A percentile compares a stretch with the other conserved stretches of the same genome.
Conservation (phyloP, 306 rosid species). For the Cucumis cinereus region DNA sequence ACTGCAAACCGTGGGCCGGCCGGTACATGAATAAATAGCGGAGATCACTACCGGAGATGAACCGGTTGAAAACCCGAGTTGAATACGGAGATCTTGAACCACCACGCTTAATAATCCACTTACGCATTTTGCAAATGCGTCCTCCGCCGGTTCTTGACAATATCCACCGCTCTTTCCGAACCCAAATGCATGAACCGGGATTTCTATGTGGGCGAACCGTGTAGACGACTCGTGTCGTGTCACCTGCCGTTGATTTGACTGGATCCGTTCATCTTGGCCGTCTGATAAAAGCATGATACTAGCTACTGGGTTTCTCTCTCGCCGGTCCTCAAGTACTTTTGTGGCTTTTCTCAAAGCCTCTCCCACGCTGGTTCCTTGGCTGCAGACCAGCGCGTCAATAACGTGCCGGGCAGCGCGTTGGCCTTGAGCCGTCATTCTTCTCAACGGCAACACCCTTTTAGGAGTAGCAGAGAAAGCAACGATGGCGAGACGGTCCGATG, state of each 20-base stretch:
- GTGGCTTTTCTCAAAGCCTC: slow-evolving; percentile 15
- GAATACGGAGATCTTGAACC: slow-evolving; percentile 23
- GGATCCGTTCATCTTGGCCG: slow-evolving; percentile 12
- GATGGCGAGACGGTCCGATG: slow-evolving; percentile 22
- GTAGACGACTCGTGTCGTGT: neutral
- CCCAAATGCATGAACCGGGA: slow-evolving; percentile 24
- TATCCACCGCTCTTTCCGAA: slow-evolving; percentile 15
- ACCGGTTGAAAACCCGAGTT: slow-evolving; percentile 9
- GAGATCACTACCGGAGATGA: neutral
- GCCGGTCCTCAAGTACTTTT: slow-evolving; percentile 20
- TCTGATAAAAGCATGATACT: slow-evolving; percentile 27
- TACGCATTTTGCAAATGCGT: slow-evolving; percentile 20
- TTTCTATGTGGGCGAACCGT: neutral
- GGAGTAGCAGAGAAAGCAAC: slow-evolving; percentile 14
- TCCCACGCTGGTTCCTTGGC: slow-evolving; percentile 15
- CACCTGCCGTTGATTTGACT: neutral
- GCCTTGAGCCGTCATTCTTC: slow-evolving; percentile 15
- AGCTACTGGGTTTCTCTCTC: slow-evolving; percentile 12
- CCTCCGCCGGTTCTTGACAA: slow-evolving; percentile 21
- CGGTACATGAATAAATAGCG: slow-evolving; percentile 1
- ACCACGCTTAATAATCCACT: slow-evolving; percentile 29
- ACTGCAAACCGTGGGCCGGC: slow-evolving; percentile 13
- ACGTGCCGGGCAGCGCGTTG: slow-evolving; percentile 3
- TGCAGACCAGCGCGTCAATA: neutral
- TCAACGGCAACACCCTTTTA: slow-evolving; percentile 15